Evolutionary conservation across 345 rosid species (phyloP).

Genomic region (Arabis hirsuta): DNA sequence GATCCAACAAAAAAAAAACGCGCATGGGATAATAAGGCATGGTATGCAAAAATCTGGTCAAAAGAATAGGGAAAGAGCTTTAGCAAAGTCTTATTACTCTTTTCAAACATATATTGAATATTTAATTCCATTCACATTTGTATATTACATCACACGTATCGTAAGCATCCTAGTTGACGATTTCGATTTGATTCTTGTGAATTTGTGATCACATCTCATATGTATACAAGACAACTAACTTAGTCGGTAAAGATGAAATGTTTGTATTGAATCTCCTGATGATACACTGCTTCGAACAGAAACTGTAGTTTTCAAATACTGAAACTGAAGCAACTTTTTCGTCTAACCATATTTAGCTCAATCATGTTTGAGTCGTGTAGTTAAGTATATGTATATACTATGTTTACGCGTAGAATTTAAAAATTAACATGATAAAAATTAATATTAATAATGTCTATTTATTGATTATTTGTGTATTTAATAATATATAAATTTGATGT

Average conservation of each 20-base stretch:
- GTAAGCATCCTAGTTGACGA: constrained; percentile 12
- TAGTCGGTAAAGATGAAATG: too few species aligned
- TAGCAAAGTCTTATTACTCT: constrained; percentile 6
- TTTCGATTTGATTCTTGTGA: constrained; percentile 14
- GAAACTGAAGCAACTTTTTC: neutral
- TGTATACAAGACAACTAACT: neutral
- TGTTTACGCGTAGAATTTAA: neutral
- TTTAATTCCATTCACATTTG: constrained; percentile 15
- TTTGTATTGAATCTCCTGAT: too few species aligned
- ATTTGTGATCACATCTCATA: constrained; percentile 22
- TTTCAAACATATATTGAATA: constrained; percentile 12
- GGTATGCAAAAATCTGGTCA: constrained; percentile 26
- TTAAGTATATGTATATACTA: neutral
- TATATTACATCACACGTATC: neutral
- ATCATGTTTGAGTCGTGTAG: neutral
- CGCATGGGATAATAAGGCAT: constrained; percentile 26
- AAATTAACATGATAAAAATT: too few species aligned
- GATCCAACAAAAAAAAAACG: neutral
- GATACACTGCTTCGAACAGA: too few species aligned
- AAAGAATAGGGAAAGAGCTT: constrained; percentile 25
- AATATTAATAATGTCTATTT: too few species aligned
- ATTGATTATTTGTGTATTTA: too few species aligned
- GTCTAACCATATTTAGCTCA: neutral
- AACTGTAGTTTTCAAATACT: neutral
- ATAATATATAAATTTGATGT: too few species aligned